Percentiles rank a stretch among this genome's conserved stretches.
These are phyloP conservation scores for Anthostomella pinea DNA, from an alignment of 2,329 filamentous ascomycete genomes.

Conservation along the genomic window DNA sequence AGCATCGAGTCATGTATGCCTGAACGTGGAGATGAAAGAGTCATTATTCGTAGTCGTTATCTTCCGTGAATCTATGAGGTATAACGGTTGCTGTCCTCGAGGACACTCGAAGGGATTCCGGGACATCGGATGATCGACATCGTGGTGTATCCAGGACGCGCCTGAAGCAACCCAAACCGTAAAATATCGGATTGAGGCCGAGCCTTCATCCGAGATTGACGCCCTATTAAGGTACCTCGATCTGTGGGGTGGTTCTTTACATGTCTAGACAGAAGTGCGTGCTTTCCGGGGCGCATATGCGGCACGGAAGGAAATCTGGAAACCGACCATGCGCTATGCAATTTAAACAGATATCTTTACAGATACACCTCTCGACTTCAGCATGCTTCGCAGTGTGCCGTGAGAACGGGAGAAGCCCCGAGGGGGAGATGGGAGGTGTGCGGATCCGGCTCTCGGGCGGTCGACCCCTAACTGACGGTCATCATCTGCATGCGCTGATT, in stretches of 20 bases:
- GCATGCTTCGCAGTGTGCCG: conserved; percentile 7
- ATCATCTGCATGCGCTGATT: conserved; percentile 61
- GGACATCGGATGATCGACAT: conserved; percentile 14
- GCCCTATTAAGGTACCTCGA: no score
- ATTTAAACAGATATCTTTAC: conserved; percentile 33
- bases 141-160: conserved; percentile 22
- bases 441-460: not conserved
- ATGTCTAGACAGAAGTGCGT: conserved; percentile 23
- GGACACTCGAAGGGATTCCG: conserved; percentile 17
- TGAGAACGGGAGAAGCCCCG: conserved; percentile 1
- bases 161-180: conserved; percentile 3
- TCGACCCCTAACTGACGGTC: conserved; percentile 51
- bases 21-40: conserved; percentile 13
- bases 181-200: conserved; percentile 9
- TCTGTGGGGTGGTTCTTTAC: conserved; percentile 12
- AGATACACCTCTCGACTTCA: conserved; percentile 26
- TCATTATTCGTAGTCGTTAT: conserved; percentile 33
- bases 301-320: conserved; percentile 15
- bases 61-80: conserved; percentile 29
- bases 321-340: conserved; percentile 39
- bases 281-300: conserved; percentile 11
- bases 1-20: conserved; percentile 14
- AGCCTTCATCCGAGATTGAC: no score
- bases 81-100: conserved; percentile 13
- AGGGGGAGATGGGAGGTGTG: conserved; percentile 2